phyloP scores from a whole-genome alignment of 441 rosid genomes.

The Bruguiera hainesii region DNA sequence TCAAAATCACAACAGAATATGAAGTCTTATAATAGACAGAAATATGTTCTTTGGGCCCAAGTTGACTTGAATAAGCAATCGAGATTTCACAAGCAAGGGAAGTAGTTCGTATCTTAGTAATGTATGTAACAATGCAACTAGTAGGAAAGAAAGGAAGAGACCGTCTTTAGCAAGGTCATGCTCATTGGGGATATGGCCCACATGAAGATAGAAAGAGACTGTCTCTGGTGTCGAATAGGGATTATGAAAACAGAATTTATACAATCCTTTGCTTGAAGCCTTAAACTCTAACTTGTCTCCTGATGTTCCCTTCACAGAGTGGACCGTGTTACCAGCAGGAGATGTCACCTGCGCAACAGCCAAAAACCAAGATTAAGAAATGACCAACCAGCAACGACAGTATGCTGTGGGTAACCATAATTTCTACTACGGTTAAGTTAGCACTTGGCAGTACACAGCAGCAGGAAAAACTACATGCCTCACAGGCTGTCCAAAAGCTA shows the following conservation, averaged over 20 bases:
- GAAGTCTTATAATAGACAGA: constrained; percentile 1
- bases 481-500: not conserved
- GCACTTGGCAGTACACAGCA: too few species aligned
- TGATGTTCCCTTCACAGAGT: constrained; percentile 66
- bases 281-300: constrained; percentile 88
- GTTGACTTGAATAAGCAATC: constrained; percentile 9
- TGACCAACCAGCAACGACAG: not conserved
- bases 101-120: constrained; percentile 5
- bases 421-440: too few species aligned
- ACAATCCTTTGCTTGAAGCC: constrained; percentile 83
- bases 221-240: constrained; percentile 81
- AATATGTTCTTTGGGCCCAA: not conserved
- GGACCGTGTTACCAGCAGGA: constrained; percentile 61
- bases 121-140: not conserved
- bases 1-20: constrained; percentile 7
- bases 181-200: constrained; percentile 89
- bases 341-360: constrained; percentile 55
- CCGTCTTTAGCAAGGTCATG: constrained; percentile 90
- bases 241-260: constrained; percentile 90
- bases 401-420: too few species aligned
- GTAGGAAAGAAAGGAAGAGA: constrained; percentile 17
- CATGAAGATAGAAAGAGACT: constrained; percentile 87
- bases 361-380: not conserved
- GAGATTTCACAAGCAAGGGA: constrained; percentile 5
- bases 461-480: not conserved